Base-by-base conservation (phyloP, 345 rosid species). In the Linum usitatissimum region DNA sequence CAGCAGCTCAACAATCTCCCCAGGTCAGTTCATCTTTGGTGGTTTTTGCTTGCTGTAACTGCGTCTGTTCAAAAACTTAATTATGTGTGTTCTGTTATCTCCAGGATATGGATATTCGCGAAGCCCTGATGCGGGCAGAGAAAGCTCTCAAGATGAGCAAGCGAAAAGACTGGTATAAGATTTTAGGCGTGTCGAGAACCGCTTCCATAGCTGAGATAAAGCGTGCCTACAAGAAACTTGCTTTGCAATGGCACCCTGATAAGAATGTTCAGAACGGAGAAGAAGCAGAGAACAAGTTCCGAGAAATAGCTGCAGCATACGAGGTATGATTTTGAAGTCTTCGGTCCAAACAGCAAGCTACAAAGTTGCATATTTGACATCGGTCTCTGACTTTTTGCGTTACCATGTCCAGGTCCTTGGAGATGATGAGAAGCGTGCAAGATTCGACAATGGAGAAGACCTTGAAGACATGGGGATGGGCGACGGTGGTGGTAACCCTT, bases 161-260 rank as follows among this genome's bases (percentile, higher is more conserved):
- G 72, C 79, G 97, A 57, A 85, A 87, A 77, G 99, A 93, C 70
- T 93, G 97, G 97, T 90, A 90, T 77, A 93, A 90, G 75, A 85
- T 87, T 65, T 70, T 93, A 57, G 97, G 89, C 57, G 61, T 93
- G 66, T 87, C 99, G 14, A 90, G 69, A 77, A 87, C 89, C 2
- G 88, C 97, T 1, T 76, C 97, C 3, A 60, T 86, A 49, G 51
- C 94, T 20, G 99, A 93, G 66, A 93, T 93, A n/a, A 93, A 93
- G 74, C 78, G 81, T 53, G 96, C 97, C 14, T 93, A 93, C 79
- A 93, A 93, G 80, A 93, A 87, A 80, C 95, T 90, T 12, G 99
- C 99, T 70, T 60, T 93, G 66, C 87, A 86, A 66, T 93, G 99
- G 99, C 99, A 93, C 78, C 99, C 99, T 0, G 99, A 93, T 75